A percentile compares a stretch with the other conserved stretches of the same genome.
Conservation (phyloP, 331 rosid genomes). For the Telfairia occidentalis region DNA sequence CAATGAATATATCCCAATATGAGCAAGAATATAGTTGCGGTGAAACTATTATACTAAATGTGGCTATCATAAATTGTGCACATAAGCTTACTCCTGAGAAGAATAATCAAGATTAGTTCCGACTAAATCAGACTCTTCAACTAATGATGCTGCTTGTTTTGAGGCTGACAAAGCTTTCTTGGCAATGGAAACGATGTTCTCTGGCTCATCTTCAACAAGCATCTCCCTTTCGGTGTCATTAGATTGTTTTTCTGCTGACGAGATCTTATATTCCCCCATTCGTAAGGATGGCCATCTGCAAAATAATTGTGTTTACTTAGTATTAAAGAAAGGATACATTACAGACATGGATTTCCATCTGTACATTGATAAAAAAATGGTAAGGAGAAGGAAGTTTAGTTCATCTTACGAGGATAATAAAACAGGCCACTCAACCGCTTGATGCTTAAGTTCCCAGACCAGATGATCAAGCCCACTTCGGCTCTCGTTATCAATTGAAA, state of each 20-base stretch:
- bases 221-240: not conserved
- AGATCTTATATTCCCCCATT: slow-evolving; percentile 15
- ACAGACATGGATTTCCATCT: not conserved
- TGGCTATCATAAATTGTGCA: not conserved
- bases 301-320: slow-evolving; percentile 1
- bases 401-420: slow-evolving; percentile 32
- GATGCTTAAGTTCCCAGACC: slow-evolving; percentile 25
- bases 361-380: not conserved
- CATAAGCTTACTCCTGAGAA: slow-evolving; percentile 23
- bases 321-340: not conserved
- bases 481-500: slow-evolving; percentile 18
- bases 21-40: not conserved
- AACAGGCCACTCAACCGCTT: slow-evolving; percentile 28
- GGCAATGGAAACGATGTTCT: slow-evolving; percentile 44
- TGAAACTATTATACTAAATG: not conserved
- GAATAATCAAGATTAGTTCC: slow-evolving; percentile 21
- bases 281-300: slow-evolving; percentile 47
- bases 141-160: slow-evolving; percentile 50
- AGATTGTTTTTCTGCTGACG: slow-evolving; percentile 13
- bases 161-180: slow-evolving; percentile 61
- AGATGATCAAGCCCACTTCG: slow-evolving; percentile 16
- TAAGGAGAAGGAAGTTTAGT: not conserved
- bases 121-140: slow-evolving; percentile 28
- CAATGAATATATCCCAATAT: slow-evolving; percentile 10
- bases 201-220: slow-evolving; percentile 13